Percentiles rank a stretch among this genome's conserved stretches.
Evolutionary conservation across 352 stramenopile genomes (phyloP).

Genomic region (Phytopythium boreale): DNA sequence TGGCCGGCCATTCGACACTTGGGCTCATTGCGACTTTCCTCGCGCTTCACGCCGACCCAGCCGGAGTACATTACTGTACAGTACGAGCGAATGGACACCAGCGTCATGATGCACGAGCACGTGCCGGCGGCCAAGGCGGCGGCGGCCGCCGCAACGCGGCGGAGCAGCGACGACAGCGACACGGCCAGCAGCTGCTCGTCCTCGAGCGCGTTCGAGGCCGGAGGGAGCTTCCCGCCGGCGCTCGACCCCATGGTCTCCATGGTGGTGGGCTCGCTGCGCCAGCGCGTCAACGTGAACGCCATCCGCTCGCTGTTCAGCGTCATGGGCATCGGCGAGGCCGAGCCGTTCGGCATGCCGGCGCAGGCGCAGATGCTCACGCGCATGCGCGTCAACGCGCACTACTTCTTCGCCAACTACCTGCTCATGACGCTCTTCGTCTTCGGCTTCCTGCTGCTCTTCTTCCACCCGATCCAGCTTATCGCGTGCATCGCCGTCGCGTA

Average conservation of each 20-base stretch:
- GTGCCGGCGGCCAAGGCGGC: not conserved
- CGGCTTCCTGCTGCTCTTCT: constrained; percentile 69
- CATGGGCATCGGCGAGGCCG: constrained; percentile 54
- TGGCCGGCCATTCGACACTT: constrained; percentile 2
- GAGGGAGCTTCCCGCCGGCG: constrained; percentile 6
- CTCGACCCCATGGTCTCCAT: constrained; percentile 26
- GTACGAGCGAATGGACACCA: not conserved
- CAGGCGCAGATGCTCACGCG: constrained; percentile 42
- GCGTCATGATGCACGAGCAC: not conserved
- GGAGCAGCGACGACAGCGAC: constrained; percentile 4
- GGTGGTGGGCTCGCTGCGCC: constrained; percentile 36
- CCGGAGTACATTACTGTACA: not conserved
- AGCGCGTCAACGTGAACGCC: constrained; percentile 39
- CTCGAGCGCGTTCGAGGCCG: not conserved
- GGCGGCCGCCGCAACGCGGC: not conserved
- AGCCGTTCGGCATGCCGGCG: constrained; percentile 55
- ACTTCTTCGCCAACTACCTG: constrained; percentile 78
- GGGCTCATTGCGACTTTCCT: constrained; percentile 1
- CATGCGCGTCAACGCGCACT: constrained; percentile 68
- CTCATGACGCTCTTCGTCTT: constrained; percentile 53
- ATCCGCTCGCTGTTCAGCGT: constrained; percentile 64
- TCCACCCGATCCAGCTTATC: constrained; percentile 65
- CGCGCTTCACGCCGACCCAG: not conserved
- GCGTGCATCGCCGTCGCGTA: constrained; percentile 59
- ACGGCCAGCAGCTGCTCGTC: constrained; percentile 1